phyloP scores from a whole-genome alignment of 306 rosid species.

The Boehmeria nivea region DNA sequence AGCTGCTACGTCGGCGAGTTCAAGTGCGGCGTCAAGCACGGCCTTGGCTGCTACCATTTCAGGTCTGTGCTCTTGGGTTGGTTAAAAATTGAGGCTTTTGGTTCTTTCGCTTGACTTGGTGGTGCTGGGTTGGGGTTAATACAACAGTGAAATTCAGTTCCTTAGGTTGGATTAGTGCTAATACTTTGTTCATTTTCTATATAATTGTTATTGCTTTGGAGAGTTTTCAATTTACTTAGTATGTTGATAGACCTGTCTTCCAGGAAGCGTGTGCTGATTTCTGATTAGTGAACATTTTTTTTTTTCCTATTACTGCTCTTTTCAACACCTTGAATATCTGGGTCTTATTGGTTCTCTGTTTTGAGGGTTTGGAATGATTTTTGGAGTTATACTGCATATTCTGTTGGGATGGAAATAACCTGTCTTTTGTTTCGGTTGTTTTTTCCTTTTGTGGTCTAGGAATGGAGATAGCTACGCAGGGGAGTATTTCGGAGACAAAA shows the following conservation, averaged over 20 bases:
- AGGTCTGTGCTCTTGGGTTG: conserved; percentile 54
- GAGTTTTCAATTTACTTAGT: not conserved
- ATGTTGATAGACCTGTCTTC: not conserved
- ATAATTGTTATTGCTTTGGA: too few species aligned
- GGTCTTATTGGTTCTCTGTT: too few species aligned
- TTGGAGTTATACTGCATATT: not conserved
- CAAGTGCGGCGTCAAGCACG: conserved; percentile 87
- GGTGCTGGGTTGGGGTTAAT: too few species aligned
- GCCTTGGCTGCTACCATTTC: conserved; percentile 91
- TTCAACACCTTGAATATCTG: too few species aligned
- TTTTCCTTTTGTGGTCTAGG: conserved; percentile 33
- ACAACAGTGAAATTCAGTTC: too few species aligned
- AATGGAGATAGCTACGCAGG: conserved; percentile 98
- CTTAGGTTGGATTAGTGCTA: too few species aligned
- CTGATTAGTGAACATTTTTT: too few species aligned
- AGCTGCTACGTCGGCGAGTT: conserved; percentile 84
- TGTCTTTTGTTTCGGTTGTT: not conserved
- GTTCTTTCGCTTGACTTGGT: not conserved
- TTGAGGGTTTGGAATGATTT: not conserved
- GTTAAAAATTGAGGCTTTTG: not conserved
- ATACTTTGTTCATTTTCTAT: too few species aligned
- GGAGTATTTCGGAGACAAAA: conserved; percentile 95
- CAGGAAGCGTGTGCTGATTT: not conserved
- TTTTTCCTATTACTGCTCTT: too few species aligned
- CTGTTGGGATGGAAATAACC: not conserved